Evolutionary conservation across 1,139 yeast genomes (phyloP), one percentile per base, ranked within the genome.

Genomic region (Wickerhamomyces sp.): DNA sequence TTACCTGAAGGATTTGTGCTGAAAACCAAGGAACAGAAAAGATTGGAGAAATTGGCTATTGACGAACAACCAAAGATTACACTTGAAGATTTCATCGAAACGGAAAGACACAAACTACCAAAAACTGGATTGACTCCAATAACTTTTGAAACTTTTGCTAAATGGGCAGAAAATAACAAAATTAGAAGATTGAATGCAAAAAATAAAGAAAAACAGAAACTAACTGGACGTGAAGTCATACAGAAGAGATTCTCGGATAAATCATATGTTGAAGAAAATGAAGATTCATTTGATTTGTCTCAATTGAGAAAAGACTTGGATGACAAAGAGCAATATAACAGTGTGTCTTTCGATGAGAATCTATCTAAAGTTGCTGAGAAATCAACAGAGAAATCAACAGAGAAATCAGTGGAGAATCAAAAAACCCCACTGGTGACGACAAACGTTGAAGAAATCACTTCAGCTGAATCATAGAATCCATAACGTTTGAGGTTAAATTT

Each of bases 1-100:
- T 73, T 94, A 55, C 99, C 99, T 32, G 89, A 94, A 34, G 99
- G 98, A 2, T 94, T 89, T 63, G 95, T 88, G 40, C 76, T 94
- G 66, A 94, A 92, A 72, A 92, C 98, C 35, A 90, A 89, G 65
- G 98, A 92, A 62, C 96, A 94, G 63, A 83, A 86, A 72, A 77
- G 90, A 58, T 67, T 89, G 57, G 98, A 92, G 64, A 83, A 81
- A 58, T 72, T 83, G 61, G 96, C 95, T 17, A 77, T 80, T 25
- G 97, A 89, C 38, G 72, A 77, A 44, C 89, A 87, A 56, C 96
- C 96, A 40, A 82, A 84, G 68, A 86, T 94, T 56, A 87, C 97
- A 1, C 71, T 94, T 54, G 99, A 94, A 65, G 98, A 94, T 49
- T 92, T 92, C 61, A 78, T 94, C 50, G 98, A 94, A 61, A 78